Evolutionary conservation across 1,139 yeast genomes (phyloP), one percentile per base, ranked within the genome.

Genomic region (Spencermartinsiella ligniputridi): DNA sequence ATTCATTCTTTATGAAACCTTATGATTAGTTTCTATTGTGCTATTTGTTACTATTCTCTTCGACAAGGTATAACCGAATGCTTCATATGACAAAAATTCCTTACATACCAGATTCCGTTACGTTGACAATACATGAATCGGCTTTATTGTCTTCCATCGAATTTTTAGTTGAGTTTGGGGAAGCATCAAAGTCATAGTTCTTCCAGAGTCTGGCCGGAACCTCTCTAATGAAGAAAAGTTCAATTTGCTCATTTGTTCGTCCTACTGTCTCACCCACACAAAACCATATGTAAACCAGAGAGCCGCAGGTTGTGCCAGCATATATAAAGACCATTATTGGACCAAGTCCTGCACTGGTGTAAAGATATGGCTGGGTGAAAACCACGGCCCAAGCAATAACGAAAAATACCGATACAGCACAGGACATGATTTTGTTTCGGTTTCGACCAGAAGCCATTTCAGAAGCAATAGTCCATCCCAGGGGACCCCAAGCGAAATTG

Each of bases 391-490:
- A 38, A 12, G 41, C 29, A 19, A 38, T 19, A 11, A 37, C 25
- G 33, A 42, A 42, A 34, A 37, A 37, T 11, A 29, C 22, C 15
- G 40, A 19, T n/a, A 36, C 32, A 5, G 37, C 41, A n/a, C 19
- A 18, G 17, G 45, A 25, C 41, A 42, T 38, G 12, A 37, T 38
- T 17, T 30, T 8, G 12, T 25, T 18, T 20, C 45, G 5, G 36
- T 37, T 42, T 19, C 45, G 15, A 9, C 41, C 41, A 12, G 32
- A 42, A 27, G 37, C 41, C 41, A 34, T 33, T 3, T 42, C 45
- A 11, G 45, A 27, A 12, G 45, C 36, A n/a, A 37, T 18, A 4
- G 37, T 37, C 41, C 45, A 42, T 8, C 42, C 33, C 21, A 42
- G 25, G 6, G 45, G 45, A 6, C 44, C 44, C 39, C 39, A 40